Base-by-base conservation (phyloP, 23 red algal genomes). In the Gracilaria caudata region DNA sequence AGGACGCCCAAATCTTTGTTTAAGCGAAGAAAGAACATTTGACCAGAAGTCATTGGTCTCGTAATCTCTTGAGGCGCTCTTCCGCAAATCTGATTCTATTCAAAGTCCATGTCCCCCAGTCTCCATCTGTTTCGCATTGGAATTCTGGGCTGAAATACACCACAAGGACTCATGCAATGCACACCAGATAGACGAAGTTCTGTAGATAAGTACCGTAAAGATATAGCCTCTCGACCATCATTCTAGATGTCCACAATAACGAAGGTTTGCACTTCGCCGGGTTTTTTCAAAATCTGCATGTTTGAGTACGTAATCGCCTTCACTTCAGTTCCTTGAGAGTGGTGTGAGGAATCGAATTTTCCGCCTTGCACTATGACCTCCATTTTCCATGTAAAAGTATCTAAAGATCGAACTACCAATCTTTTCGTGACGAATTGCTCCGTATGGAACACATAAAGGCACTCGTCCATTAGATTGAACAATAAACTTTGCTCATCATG, bases 241-340 rank as follows among this genome's bases (percentile, higher is more conserved):
- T 53, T 19, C 61, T 60, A 98, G 17, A 98, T 98, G 73, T 98
- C 95, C 29, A 98, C 95, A 41, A 98, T 98, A 78, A 94, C 92
- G 51, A 66, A 98, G 3, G 90, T 78, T 19, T 98, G 73, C 21
- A 84, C 88, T 37, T 79, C 9, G 29, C 44, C 58, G 20, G 81
- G 56, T 30, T 90, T 76, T 51, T 64, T 41, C 4, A 80, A 34
- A 58, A 98, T 80, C 74, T 93, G 90, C 91, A 98, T 94, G 26
- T 92, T 93, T 24, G 89, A 93, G 57, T 98, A 98, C 8, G 95
- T 98, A 51, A 98, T 94, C 23, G 95, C 95, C 55, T 98, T 98
- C 25, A 98, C 88, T 59, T 98, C 95, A 8, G 95, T 98, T 14
- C 95, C 95, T 81, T 93, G 87, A 20, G 64, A 84, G 57, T 86